Evolutionary conservation across 2,329 filamentous ascomycete genomes (phyloP).

Genomic region (Seiridium cupressi): DNA sequence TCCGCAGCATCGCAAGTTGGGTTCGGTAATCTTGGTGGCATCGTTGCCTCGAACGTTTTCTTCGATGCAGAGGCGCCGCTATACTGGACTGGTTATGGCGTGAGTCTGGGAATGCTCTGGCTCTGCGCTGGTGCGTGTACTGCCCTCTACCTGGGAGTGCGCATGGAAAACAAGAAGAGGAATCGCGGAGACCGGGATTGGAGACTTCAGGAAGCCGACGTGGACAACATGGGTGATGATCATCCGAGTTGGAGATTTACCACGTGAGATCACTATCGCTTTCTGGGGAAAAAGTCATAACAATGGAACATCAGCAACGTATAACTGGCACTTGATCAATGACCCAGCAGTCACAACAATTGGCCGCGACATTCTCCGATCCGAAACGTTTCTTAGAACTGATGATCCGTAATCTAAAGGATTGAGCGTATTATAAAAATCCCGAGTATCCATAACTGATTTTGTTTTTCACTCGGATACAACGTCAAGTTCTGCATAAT

Average conservation of each 20-base stretch:
- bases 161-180: constrained; percentile 33
- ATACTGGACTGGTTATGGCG: constrained; percentile 49
- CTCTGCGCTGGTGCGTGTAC: constrained; percentile 35
- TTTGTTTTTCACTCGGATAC: no score
- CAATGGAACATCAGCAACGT: no score
- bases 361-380: not conserved
- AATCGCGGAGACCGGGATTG: constrained; percentile 28
- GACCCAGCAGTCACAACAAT: not conserved
- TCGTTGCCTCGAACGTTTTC: constrained; percentile 52
- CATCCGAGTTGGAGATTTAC: constrained; percentile 35
- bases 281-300: not conserved
- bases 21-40: constrained; percentile 49
- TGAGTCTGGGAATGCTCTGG: constrained; percentile 44
- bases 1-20: constrained; percentile 50
- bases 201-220: constrained; percentile 24
- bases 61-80: constrained; percentile 42
- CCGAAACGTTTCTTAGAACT: no score
- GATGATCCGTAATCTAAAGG: no score
- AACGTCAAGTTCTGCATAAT: constrained; percentile 70
- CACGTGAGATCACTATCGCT: not conserved
- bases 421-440: no score
- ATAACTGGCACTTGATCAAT: not conserved
- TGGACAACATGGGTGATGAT: constrained; percentile 34
- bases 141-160: constrained; percentile 24
- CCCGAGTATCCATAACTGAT: no score